Conservation (phyloP, 257 asterid genomes). For the Solanum appendiculatum region DNA sequence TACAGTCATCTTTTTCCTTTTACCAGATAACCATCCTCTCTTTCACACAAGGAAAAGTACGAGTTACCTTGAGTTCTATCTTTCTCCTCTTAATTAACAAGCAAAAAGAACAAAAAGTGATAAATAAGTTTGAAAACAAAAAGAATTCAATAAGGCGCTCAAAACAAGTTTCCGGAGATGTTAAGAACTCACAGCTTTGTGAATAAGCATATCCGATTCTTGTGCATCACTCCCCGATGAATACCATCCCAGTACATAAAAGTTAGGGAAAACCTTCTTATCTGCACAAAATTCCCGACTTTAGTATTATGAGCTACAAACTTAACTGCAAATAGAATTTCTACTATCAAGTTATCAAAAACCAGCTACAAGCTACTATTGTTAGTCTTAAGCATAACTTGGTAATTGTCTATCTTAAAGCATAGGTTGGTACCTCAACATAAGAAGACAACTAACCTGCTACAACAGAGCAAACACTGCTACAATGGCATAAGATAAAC, state of each 20-base stretch:
- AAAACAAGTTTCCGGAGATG: background rate
- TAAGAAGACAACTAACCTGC: background rate
- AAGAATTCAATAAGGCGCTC: background rate
- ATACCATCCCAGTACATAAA: constrained; percentile 91
- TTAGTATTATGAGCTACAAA: background rate
- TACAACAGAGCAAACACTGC: no score
- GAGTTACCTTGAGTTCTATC: background rate
- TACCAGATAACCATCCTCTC: background rate
- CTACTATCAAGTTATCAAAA: background rate
- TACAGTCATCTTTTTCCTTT: background rate
- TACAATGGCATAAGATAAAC: background rate
- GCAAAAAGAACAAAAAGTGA: background rate
- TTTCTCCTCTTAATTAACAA: background rate
- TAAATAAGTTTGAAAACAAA: background rate
- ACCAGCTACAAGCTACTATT: background rate
- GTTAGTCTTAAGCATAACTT: background rate
- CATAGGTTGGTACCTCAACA: background rate
- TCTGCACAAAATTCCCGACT: constrained; percentile 33
- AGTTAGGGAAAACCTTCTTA: constrained; percentile 91
- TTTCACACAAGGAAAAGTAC: background rate
- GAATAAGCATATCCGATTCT: constrained; percentile 84
- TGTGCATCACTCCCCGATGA: constrained; percentile 91
- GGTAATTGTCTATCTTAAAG: background rate
- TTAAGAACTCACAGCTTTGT: constrained; percentile 73
- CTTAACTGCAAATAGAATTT: background rate